Base-by-base conservation (phyloP, 768 basidiomycete genomes). In the Pisolithus microcarpus region DNA sequence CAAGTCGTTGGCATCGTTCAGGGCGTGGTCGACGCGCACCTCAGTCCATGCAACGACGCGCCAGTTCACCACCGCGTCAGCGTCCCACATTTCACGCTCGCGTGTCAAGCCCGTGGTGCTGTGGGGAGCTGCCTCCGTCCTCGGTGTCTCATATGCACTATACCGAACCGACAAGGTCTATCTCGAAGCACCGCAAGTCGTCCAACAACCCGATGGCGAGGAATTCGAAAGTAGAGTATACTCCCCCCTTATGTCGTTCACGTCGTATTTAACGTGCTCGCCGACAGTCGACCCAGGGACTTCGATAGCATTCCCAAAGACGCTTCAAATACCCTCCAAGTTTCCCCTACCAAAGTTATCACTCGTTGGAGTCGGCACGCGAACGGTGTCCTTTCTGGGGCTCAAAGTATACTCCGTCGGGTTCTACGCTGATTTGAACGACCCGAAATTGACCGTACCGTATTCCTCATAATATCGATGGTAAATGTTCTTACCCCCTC, bases 321-420 rank as follows among this genome's bases (percentile, higher is more conserved):
- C 74, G 5, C 70, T 91, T 21, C 74, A 62, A 16, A 74, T 88
- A 19, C 81, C 83, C 19, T 79, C 85, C 30, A 85, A 81, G 58
- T 66, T 78, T 15, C 76, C 79, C 9, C 66, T 80, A 5, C 80
- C 86, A 8, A 68, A 76, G 2, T 78, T 89, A 58, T 77, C 81
- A 9, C 76, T 95, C 5, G 70, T 96, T 18, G 93, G 93, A 7
- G 71, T 91, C 1, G 93, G 93, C 21, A 90, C 92, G 37, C 75
- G 93, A 46, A 89, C 84, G 0, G 91, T 96, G 28, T 91, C 91
- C 13, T 92, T 96, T 68, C 73, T 95, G 37, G 77, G 84, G 7
- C 79, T 96, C 56, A 82, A 89, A 62, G 92, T 95, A 15, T 96
- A 96, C 68, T 87, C 86, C 10, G 81, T 91, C 31, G 93, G 80